These are phyloP conservation scores for Violaceomyces palustris DNA, from an alignment of 1,284 basidiomycete genomes.

Conservation along the genomic window DNA sequence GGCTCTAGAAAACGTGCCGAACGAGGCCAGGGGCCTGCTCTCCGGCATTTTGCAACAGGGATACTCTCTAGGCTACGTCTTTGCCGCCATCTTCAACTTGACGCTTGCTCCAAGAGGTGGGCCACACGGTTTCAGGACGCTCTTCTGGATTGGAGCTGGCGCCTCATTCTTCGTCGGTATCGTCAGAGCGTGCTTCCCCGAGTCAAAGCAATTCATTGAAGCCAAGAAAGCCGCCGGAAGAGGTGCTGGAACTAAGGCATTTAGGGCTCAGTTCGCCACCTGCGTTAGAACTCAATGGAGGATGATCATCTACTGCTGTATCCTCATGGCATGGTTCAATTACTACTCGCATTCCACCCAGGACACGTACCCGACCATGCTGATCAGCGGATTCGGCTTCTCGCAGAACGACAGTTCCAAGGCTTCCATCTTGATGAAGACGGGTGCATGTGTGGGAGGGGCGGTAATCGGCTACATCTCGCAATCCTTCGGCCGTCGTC, in stretches of 20 bases:
- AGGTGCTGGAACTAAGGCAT: constrained; percentile 22
- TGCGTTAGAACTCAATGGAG: constrained; percentile 24
- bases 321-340: constrained; percentile 27
- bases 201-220: constrained; percentile 37
- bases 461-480: constrained; percentile 33
- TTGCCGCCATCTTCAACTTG: constrained; percentile 34
- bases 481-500: constrained; percentile 33
- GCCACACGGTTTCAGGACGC: constrained; percentile 14
- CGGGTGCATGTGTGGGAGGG: constrained; percentile 28
- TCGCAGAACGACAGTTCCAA: constrained; percentile 22
- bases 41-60: constrained; percentile 38
- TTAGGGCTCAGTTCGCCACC: constrained; percentile 7
- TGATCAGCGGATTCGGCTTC: constrained; percentile 22
- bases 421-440: constrained; percentile 33
- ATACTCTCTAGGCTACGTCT: constrained; percentile 32
- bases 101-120: too few relatives aligned
- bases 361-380: constrained; percentile 34
- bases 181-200: constrained; percentile 27
- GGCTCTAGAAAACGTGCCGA: constrained; percentile 27
- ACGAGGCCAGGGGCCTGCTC: constrained; percentile 32
- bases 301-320: constrained; percentile 14
- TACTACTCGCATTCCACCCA: constrained; percentile 18
- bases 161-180: constrained; percentile 20
- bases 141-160: constrained; percentile 41
- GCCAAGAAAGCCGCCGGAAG: constrained; percentile 11